These are phyloP conservation scores for Linderniella brevidens DNA, from an alignment of 257 asterid species.

Conservation along the genomic window DNA sequence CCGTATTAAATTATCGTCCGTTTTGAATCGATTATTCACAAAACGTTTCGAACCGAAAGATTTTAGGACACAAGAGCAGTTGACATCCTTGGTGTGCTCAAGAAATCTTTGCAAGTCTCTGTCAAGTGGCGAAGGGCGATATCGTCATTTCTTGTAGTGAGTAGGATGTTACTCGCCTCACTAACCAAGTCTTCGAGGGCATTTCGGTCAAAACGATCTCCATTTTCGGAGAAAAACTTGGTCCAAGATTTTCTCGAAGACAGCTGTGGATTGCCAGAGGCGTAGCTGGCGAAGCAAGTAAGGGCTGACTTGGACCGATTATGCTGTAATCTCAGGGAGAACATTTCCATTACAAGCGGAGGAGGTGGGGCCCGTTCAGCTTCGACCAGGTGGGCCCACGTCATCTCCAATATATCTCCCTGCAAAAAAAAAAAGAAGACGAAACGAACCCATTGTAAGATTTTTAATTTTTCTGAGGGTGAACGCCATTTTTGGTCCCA, in stretches of 20 bases:
- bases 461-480: no score
- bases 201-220: conserved; percentile 19
- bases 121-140: conserved; percentile 26
- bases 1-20: no score
- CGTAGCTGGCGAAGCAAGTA: conserved; percentile 26
- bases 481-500: no score
- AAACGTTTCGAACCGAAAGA: not conserved
- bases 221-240: conserved; percentile 33
- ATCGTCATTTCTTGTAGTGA: conserved; percentile 20
- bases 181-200: conserved; percentile 25
- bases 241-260: conserved; percentile 61
- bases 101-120: conserved; percentile 35
- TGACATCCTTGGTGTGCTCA: conserved; percentile 13
- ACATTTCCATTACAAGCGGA: conserved; percentile 40
- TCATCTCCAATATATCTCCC: conserved; percentile 44
- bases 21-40: conserved; percentile 4
- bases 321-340: conserved; percentile 39
- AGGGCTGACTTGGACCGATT: conserved; percentile 38
- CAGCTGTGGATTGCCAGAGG: conserved; percentile 25
- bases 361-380: conserved; percentile 41
- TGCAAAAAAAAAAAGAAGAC: conserved; percentile 11
- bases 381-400: conserved; percentile 57
- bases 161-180: conserved; percentile 12
- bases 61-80: not conserved
- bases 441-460: not conserved